These are phyloP conservation scores for Eucalyptus lansdowneana DNA, from an alignment of 345 rosid species.

Conservation along the genomic window DNA sequence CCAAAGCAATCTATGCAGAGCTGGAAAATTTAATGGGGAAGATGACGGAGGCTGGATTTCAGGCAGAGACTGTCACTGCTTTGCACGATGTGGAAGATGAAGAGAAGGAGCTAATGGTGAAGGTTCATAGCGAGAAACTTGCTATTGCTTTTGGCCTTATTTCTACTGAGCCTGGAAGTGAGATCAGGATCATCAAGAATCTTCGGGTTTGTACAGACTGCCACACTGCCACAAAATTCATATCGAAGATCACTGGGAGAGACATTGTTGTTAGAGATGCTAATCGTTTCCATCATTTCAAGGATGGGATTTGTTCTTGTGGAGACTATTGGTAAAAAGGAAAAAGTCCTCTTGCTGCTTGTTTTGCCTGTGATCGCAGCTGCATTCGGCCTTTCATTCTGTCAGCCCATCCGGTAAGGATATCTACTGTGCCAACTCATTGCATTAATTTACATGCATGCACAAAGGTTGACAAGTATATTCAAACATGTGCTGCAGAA, in stretches of 20 bases:
- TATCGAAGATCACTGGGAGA: constrained; percentile 61
- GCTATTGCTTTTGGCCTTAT: constrained; percentile 82
- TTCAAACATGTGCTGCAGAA: neutral
- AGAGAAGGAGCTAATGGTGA: constrained; percentile 64
- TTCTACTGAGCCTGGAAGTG: constrained; percentile 49
- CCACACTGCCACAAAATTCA: constrained; percentile 58
- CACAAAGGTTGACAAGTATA: neutral
- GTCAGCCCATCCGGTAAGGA: neutral
- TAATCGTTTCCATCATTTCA: constrained; percentile 74
- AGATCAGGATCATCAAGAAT: constrained; percentile 65
- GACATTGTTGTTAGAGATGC: constrained; percentile 73
- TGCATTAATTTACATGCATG: neutral
- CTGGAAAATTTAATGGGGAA: constrained; percentile 48
- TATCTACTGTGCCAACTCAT: neutral
- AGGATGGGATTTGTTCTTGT: constrained; percentile 69
- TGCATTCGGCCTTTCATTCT: neutral
- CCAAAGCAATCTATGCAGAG: constrained; percentile 41
- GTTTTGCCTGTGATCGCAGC: neutral
- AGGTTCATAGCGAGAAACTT: constrained; percentile 73
- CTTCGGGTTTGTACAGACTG: constrained; percentile 77
- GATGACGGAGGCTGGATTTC: constrained; percentile 71
- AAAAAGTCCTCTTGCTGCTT: neutral
- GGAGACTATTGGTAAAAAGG: constrained; percentile 63
- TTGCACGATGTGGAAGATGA: constrained; percentile 85
- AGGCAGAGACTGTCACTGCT: constrained; percentile 42